Evolutionary conservation across 805 yeast species (phyloP).

Genomic region (Zygotorulaspora sp.): DNA sequence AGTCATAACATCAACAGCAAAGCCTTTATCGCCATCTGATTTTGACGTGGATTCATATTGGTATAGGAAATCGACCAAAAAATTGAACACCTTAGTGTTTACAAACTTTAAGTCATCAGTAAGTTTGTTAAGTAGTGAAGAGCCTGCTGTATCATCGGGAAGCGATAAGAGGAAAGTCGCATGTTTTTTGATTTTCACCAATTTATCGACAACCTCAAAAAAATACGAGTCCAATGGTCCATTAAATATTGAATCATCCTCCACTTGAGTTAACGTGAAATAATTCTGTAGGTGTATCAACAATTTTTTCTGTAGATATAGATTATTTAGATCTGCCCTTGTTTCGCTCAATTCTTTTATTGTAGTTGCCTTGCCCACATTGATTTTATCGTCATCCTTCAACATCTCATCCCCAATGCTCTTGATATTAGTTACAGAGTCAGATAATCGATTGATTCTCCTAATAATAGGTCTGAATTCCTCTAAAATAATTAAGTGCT

Average conservation of each 20-base stretch:
- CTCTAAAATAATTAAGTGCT: conserved; percentile 47
- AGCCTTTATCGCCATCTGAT: conserved; percentile 16
- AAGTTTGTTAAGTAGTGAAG: conserved; percentile 57
- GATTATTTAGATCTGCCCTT: conserved; percentile 15
- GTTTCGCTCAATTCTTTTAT: conserved; percentile 16
- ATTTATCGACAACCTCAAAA: conserved; percentile 55
- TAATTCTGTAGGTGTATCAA: conserved; percentile 51
- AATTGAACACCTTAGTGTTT: conserved; percentile 49
- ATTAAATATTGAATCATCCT: conserved; percentile 53
- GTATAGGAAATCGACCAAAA: conserved; percentile 36
- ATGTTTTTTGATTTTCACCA: conserved; percentile 58
- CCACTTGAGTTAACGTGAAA: conserved; percentile 68
- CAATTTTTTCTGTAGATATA: conserved; percentile 46
- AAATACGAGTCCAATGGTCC: conserved; percentile 46
- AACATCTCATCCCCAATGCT: conserved; percentile 12
- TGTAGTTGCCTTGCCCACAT: conserved; percentile 23
- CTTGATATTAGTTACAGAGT: conserved; percentile 25
- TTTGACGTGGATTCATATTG: conserved; percentile 25
- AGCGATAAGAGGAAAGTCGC: conserved; percentile 68
- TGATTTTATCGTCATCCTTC: conserved; percentile 25
- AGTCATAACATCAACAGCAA: conserved; percentile 12
- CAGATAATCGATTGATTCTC: conserved; percentile 37
- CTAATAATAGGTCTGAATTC: conserved; percentile 43
- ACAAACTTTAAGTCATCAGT: conserved; percentile 49
- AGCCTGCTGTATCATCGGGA: conserved; percentile 62